Evolutionary conservation across 2,329 filamentous ascomycete species (phyloP).

Genomic region (Cladosporium velox): DNA sequence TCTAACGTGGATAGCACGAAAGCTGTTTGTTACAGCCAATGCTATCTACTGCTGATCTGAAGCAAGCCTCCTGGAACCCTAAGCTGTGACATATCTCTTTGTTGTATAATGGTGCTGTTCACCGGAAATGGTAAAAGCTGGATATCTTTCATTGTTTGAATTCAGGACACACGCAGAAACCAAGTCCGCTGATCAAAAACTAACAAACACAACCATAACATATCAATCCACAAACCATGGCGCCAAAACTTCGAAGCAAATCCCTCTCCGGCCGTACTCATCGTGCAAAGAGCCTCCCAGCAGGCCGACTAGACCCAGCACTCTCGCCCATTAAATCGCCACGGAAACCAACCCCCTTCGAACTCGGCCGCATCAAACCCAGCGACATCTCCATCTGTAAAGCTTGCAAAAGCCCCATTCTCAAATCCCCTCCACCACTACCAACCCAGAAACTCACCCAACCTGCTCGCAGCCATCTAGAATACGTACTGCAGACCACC

Average conservation of each 20-base stretch:
- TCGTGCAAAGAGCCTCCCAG: conserved; percentile 8
- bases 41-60: neutral
- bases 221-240: neutral
- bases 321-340: neutral
- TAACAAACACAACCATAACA: neutral
- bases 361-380: conserved; percentile 1
- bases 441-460: neutral
- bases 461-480: neutral
- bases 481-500: neutral
- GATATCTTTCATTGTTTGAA: neutral
- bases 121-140: neutral
- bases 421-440: neutral
- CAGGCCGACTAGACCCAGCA: too few species aligned
- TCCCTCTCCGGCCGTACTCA: neutral
- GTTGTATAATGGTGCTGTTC: neutral
- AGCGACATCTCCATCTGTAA: neutral
- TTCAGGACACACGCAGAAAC: neutral
- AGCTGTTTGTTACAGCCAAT: neutral
- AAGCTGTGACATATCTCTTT: neutral
- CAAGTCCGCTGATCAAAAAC: neutral
- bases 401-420: conserved; percentile 6
- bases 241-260: neutral
- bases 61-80: neutral
- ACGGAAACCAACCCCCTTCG: neutral
- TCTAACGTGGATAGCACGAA: neutral